Evolutionary conservation across 2,329 filamentous ascomycete genomes (phyloP).

Genomic region (Aspergillus hiratsukae): DNA sequence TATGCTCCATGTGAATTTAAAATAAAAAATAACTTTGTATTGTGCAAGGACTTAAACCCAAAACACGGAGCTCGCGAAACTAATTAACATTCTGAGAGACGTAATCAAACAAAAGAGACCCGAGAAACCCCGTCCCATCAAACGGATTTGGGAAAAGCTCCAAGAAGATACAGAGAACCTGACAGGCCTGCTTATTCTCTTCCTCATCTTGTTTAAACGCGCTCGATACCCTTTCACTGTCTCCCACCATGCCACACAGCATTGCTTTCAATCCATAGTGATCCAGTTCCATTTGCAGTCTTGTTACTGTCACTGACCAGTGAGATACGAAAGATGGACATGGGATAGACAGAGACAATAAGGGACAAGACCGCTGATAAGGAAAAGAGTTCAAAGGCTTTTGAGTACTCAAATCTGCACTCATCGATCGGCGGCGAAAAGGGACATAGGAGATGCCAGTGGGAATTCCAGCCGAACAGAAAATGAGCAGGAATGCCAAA

Average conservation of each 20-base stretch:
- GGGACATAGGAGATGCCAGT: background rate
- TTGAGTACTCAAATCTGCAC: background rate
- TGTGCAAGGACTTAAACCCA: background rate
- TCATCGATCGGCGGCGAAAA: background rate
- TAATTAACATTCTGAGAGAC: background rate
- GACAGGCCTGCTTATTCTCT: background rate
- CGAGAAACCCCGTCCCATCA: background rate
- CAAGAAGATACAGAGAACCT: background rate
- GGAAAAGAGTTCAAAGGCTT: background rate
- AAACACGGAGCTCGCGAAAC: background rate
- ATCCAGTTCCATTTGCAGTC: background rate
- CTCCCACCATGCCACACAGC: background rate
- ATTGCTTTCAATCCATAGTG: background rate
- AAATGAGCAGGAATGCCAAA: background rate
- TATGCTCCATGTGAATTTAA: background rate
- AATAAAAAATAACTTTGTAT: background rate
- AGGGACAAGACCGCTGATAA: background rate
- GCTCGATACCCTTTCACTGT: background rate
- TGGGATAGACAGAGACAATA: background rate
- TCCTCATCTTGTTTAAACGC: background rate
- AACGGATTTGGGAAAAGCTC: background rate
- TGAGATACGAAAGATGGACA: background rate
- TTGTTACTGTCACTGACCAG: background rate
- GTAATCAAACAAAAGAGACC: background rate
- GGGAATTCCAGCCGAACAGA: background rate